Evolutionary conservation across 306 rosid genomes (phyloP).

Genomic region (Sicyos edulis): DNA sequence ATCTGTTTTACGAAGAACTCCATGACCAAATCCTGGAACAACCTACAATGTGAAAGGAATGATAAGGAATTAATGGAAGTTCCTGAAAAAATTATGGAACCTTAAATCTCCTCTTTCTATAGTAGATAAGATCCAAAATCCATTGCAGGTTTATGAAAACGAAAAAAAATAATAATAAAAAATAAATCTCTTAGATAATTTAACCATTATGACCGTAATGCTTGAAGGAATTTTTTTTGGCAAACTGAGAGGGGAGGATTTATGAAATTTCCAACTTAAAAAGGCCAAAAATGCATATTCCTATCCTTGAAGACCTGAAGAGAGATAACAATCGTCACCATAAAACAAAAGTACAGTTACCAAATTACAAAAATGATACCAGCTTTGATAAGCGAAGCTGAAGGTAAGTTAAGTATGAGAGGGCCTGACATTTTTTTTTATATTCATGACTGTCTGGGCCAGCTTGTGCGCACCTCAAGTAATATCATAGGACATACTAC

Average conservation of each 20-base stretch:
- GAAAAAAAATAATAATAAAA: neutral
- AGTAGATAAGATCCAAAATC: neutral
- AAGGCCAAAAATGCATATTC: neutral
- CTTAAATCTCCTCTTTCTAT: neutral
- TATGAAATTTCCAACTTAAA: neutral
- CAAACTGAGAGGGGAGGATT: no score
- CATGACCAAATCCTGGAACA: slow-evolving; percentile 97
- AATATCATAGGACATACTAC: no score
- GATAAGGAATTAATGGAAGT: neutral
- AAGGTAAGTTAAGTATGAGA: neutral
- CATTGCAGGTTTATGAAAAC: neutral
- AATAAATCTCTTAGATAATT: neutral
- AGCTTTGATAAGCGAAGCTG: neutral
- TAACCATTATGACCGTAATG: neutral
- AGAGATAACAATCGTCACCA: neutral
- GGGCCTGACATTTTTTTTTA: slow-evolving; percentile 13
- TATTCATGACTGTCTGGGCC: no score
- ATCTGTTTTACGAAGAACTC: slow-evolving; percentile 91
- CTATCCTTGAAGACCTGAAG: neutral
- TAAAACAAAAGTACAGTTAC: neutral
- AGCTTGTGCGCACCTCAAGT: no score
- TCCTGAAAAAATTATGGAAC: neutral
- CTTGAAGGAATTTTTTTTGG: neutral
- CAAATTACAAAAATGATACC: neutral
- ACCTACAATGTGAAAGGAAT: slow-evolving; percentile 38